These are phyloP conservation scores for Trichothecium roseum DNA, from an alignment of 2,329 filamentous ascomycete genomes.

Conservation along the genomic window DNA sequence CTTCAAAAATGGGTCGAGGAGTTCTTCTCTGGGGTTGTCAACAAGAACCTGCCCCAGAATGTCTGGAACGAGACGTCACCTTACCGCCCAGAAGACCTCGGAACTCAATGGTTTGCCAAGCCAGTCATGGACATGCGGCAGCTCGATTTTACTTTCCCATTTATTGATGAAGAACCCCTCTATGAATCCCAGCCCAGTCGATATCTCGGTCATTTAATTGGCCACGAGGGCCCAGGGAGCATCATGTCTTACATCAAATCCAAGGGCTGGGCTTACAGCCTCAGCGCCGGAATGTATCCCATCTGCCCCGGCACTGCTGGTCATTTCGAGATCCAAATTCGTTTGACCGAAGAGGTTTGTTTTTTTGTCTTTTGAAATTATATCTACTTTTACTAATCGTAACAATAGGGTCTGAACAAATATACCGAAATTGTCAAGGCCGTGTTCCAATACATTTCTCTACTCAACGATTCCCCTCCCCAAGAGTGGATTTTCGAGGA, in stretches of 20 bases:
- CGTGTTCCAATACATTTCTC: conserved; percentile 83
- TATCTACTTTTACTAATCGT: conserved; percentile 6
- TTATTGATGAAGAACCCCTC: conserved; percentile 70
- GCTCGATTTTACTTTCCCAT: conserved; percentile 73
- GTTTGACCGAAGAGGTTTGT: conserved; percentile 68
- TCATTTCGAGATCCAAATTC: conserved; percentile 69
- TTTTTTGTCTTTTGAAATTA: not conserved
- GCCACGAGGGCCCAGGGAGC: conserved; percentile 86
- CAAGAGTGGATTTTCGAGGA: conserved; percentile 93
- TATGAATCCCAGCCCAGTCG: conserved; percentile 74
- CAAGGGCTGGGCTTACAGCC: conserved; percentile 79
- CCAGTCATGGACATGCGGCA: conserved; percentile 82
- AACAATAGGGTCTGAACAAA: conserved; percentile 55
- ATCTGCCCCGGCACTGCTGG: conserved; percentile 69
- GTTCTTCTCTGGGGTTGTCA: conserved; percentile 69
- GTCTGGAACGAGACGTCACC: conserved; percentile 42
- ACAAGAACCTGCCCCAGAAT: conserved; percentile 64
- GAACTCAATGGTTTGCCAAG: conserved; percentile 73
- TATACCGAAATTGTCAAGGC: conserved; percentile 75
- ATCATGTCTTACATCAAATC: conserved; percentile 83
- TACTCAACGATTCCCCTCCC: conserved; percentile 70
- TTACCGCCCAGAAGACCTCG: conserved; percentile 37
- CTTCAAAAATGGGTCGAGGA: conserved; percentile 77
- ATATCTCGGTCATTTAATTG: conserved; percentile 82
- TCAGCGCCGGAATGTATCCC: conserved; percentile 66